phyloP scores from a whole-genome alignment of 176 grass and related monocot species.

The Typha latifolia region DNA sequence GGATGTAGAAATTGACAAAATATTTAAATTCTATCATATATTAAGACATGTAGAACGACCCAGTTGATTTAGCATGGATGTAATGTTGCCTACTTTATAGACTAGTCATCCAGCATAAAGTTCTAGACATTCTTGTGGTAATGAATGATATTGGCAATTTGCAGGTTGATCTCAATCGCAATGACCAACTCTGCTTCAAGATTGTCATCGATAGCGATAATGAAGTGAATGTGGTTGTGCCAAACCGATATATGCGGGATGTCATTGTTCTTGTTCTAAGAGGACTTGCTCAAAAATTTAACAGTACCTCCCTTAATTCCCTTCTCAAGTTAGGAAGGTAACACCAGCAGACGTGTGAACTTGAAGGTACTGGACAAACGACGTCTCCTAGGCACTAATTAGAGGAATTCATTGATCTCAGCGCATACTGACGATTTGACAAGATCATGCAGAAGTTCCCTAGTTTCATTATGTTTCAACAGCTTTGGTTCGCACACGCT shows the following conservation, averaged over 20 bases:
- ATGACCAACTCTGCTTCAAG: slow-evolving; percentile 85
- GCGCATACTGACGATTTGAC: background rate
- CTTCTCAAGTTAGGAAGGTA: slow-evolving; percentile 75
- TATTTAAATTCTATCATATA: too few relatives aligned
- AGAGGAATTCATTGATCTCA: background rate
- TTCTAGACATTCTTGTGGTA: background rate
- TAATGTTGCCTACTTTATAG: too few relatives aligned
- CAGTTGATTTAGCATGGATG: too few relatives aligned
- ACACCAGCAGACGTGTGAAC: background rate
- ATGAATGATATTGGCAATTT: slow-evolving; percentile 7
- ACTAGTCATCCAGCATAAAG: too few relatives aligned
- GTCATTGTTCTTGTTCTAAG: slow-evolving; percentile 72
- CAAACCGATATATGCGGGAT: slow-evolving; percentile 60
- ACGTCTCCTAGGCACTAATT: too few relatives aligned
- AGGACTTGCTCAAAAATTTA: slow-evolving; percentile 86
- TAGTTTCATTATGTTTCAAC: background rate
- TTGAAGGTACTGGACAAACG: too few relatives aligned
- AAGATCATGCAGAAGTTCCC: too few relatives aligned
- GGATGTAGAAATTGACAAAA: too few relatives aligned
- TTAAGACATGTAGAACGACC: too few relatives aligned
- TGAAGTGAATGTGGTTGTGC: slow-evolving; percentile 82
- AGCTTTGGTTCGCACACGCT: background rate
- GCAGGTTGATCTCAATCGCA: slow-evolving; percentile 79
- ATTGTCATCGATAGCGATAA: slow-evolving; percentile 68
- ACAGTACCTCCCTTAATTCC: slow-evolving; percentile 92